A percentile compares a stretch with the other conserved stretches of the same genome.
phyloP scores from a whole-genome alignment of 169 alveolate species.

The Nephromyces sp. region DNA sequence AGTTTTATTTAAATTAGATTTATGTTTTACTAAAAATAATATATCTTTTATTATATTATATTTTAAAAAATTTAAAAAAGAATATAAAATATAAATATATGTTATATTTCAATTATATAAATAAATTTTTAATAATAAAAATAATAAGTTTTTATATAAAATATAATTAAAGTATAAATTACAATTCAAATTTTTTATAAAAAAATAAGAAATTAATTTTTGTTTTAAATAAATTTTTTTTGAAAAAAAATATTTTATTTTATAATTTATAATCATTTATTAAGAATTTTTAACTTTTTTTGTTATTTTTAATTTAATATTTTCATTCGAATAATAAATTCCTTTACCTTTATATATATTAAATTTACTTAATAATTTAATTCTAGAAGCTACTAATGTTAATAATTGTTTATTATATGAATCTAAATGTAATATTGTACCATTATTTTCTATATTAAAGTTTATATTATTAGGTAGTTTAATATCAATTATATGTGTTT shows the following conservation, averaged over 20 bases:
- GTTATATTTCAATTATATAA: neutral
- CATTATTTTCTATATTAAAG: neutral
- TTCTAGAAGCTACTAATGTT: neutral
- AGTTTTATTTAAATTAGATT: neutral
- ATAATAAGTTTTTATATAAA: neutral
- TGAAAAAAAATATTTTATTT: neutral
- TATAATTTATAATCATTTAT: too few relatives aligned
- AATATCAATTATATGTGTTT: slow-evolving; percentile 6
- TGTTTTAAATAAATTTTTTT: neutral
- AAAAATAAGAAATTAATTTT: neutral
- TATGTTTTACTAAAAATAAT: neutral
- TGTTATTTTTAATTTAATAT: neutral
- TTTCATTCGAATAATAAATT: neutral
- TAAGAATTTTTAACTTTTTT: neutral
- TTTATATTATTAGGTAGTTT: neutral
- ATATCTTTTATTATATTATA: neutral
- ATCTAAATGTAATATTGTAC: slow-evolving; percentile 1
- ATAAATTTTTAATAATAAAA: neutral
- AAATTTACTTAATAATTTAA: neutral
- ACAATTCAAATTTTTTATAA: neutral
- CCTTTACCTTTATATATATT: neutral
- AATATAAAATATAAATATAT: neutral
- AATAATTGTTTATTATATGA: neutral
- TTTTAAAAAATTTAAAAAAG: neutral
- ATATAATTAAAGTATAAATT: neutral